Evolutionary conservation across 345 rosid species (phyloP).

Genomic region (Carallia brachiata): DNA sequence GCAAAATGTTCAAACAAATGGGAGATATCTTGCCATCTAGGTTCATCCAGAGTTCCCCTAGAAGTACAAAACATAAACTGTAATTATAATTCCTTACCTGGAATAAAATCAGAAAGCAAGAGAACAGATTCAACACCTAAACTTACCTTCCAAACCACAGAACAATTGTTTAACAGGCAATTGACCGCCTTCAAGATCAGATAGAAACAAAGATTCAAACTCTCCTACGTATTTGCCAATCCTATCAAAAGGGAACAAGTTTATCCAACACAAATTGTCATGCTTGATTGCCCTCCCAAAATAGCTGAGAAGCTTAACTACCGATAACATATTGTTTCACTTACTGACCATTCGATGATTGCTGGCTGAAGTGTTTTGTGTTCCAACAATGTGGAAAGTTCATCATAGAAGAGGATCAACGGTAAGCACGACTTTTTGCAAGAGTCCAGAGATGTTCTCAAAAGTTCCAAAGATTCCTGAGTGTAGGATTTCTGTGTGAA

Average conservation of each 20-base stretch:
- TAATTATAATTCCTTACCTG: conserved; percentile 9
- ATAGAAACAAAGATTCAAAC: conserved; percentile 66
- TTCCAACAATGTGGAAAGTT: conserved; percentile 52
- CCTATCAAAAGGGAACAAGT: conserved; percentile 42
- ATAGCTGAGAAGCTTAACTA: conserved; percentile 18
- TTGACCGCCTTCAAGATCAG: conserved; percentile 67
- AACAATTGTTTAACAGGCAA: conserved; percentile 35
- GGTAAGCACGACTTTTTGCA: conserved; percentile 59
- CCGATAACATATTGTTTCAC: conserved; percentile 8
- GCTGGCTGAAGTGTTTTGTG: conserved; percentile 57
- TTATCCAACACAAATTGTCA: not conserved
- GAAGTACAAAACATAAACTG: conserved; percentile 15
- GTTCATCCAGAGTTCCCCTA: conserved; percentile 93
- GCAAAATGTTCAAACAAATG: conserved; percentile 71
- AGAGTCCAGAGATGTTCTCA: conserved; percentile 63
- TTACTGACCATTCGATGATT: conserved; percentile 69
- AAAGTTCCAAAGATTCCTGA: conserved; percentile 74
- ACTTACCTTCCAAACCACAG: conserved; percentile 68
- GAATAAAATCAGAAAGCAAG: conserved; percentile 15
- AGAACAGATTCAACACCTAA: not conserved
- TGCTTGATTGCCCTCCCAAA: conserved; percentile 11
- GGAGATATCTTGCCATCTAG: conserved; percentile 87
- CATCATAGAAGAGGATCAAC: conserved; percentile 68
- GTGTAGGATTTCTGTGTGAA: conserved; percentile 52
- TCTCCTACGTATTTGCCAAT: conserved; percentile 71